phyloP scores from a whole-genome alignment of 139 green algal species.

The Chlamydomonas sp. region DNA sequence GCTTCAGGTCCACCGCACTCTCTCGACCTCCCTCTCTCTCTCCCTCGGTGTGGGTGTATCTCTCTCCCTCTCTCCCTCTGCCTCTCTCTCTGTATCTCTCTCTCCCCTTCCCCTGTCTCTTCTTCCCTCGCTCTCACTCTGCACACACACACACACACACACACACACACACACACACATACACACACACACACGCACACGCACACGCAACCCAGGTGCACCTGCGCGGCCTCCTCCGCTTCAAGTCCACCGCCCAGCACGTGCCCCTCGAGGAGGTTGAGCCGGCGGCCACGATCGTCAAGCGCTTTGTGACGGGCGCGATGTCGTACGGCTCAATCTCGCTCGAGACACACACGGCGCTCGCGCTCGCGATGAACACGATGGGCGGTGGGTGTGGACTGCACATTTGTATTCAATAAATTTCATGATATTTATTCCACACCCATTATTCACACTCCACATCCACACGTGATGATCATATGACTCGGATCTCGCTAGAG shows the following conservation, averaged over 20 bases:
- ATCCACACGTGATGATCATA: not conserved
- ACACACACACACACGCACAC: not conserved
- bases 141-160: slow-evolving; percentile 1
- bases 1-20: too few relatives aligned
- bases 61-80: too few relatives aligned
- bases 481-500: slow-evolving; percentile 73
- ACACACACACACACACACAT: not conserved
- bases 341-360: slow-evolving; percentile 85
- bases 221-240: slow-evolving; percentile 84
- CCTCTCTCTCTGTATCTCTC: not conserved
- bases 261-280: slow-evolving; percentile 69
- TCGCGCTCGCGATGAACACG: slow-evolving; percentile 91
- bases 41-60: too few relatives aligned
- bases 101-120: not conserved
- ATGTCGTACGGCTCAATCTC: slow-evolving; percentile 66
- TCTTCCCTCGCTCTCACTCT: not conserved
- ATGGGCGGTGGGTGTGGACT: too few relatives aligned
- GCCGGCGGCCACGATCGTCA: slow-evolving; percentile 79
- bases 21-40: too few relatives aligned
- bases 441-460: not conserved
- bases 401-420: slow-evolving; percentile 59
- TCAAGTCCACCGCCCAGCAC: slow-evolving; percentile 43
- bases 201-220: slow-evolving; percentile 33
- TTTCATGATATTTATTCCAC: not conserved
- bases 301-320: slow-evolving; percentile 80